phyloP scores from a whole-genome alignment of 1,139 yeast genomes.

The Taphrina flavorubra region DNA sequence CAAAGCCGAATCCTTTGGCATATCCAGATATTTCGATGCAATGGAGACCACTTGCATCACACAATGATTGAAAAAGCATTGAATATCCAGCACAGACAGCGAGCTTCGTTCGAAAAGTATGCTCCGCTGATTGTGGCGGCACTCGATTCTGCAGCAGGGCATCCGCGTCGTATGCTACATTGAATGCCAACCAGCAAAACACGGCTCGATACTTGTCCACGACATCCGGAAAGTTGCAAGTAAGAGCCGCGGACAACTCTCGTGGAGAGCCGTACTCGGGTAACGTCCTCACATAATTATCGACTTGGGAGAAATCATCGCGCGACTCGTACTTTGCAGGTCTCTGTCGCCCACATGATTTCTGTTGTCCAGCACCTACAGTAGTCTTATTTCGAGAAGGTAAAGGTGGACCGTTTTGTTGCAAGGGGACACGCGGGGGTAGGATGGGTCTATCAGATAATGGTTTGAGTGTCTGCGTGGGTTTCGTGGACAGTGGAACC shows the following conservation, averaged over 20 bases:
- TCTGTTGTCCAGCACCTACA: background rate
- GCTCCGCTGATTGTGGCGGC: slow-evolving; percentile 18
- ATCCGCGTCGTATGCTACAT: slow-evolving; percentile 15
- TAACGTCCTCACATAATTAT: slow-evolving; percentile 14
- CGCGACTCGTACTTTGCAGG: slow-evolving; percentile 18
- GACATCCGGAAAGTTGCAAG: slow-evolving; percentile 13
- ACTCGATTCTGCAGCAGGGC: background rate
- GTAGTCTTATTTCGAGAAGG: slow-evolving; percentile 10
- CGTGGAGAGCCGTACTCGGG: slow-evolving; percentile 1
- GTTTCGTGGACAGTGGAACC: background rate
- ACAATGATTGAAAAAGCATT: slow-evolving; percentile 2
- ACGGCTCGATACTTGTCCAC: slow-evolving; percentile 19
- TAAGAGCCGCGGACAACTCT: slow-evolving; percentile 10
- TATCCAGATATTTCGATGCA: slow-evolving; percentile 11
- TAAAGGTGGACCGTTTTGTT: background rate
- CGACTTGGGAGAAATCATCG: slow-evolving; percentile 4
- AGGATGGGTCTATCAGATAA: slow-evolving; percentile 9
- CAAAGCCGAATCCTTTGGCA: slow-evolving; percentile 17
- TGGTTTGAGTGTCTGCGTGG: slow-evolving; percentile 5
- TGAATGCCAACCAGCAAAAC: slow-evolving; percentile 28
- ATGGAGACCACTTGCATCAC: background rate
- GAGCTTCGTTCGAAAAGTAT: slow-evolving; percentile 5
- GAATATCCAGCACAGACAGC: slow-evolving; percentile 29
- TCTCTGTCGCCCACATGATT: slow-evolving; percentile 11
- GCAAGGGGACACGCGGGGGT: slow-evolving; percentile 4